Evolutionary conservation across 1,139 yeast genomes (phyloP).

Genomic region (Kluyveromyces marxianus): DNA sequence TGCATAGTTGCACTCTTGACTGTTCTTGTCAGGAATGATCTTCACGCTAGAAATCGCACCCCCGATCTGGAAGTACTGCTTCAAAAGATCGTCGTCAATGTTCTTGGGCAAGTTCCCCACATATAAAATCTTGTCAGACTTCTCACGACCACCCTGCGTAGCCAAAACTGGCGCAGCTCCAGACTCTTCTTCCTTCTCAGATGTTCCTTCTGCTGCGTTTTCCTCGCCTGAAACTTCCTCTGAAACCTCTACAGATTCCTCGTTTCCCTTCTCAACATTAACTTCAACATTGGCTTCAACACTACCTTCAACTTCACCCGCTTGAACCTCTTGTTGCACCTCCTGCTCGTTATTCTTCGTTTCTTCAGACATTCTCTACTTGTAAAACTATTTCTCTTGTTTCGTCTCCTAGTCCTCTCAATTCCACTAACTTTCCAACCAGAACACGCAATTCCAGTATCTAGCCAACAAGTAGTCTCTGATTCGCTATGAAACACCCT

Average conservation of each 20-base stretch:
- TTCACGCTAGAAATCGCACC: conserved; percentile 59
- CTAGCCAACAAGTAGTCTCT: no score
- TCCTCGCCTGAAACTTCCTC: conserved; percentile 3
- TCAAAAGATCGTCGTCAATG: conserved; percentile 55
- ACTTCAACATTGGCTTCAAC: no score
- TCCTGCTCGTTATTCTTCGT: no score
- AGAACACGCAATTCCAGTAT: no score
- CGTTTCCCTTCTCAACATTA: neutral
- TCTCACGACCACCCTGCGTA: conserved; percentile 72
- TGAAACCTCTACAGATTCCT: neutral
- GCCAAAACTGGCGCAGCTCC: conserved; percentile 55
- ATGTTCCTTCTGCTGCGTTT: neutral
- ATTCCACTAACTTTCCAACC: no score
- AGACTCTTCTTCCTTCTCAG: conserved; percentile 19
- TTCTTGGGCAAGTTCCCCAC: conserved; percentile 68
- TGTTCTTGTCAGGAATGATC: conserved; percentile 67
- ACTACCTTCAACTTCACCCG: no score
- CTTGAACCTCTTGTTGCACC: no score
- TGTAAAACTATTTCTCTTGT: no score
- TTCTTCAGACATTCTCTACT: no score
- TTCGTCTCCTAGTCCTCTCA: no score
- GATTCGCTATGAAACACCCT: no score
- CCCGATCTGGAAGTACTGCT: conserved; percentile 54
- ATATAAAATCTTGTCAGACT: conserved; percentile 63
- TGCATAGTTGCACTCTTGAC: conserved; percentile 70